These are phyloP conservation scores for Gnaphalium uliginosum DNA, from an alignment of 129 eudicot species.

Conservation along the genomic window DNA sequence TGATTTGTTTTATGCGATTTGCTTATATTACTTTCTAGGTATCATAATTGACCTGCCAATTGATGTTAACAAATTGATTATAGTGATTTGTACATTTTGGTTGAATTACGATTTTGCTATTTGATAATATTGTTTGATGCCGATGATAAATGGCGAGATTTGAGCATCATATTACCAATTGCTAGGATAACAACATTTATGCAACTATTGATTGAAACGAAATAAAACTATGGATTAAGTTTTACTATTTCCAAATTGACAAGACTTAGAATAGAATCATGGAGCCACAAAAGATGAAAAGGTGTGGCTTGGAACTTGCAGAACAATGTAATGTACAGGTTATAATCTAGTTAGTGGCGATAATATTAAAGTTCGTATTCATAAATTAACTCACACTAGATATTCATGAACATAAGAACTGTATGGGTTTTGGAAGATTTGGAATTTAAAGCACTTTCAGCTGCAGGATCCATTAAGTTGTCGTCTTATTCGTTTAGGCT, in stretches of 20 bases:
- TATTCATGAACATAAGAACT: conserved; percentile 6
- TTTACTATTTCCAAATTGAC: neutral
- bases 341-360: neutral
- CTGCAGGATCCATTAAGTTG: neutral
- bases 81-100: neutral
- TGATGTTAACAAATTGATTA: neutral
- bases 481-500: too few species aligned
- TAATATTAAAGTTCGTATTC: neutral
- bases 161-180: too few species aligned
- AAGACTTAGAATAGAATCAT: neutral
- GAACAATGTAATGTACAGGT: neutral
- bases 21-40: neutral
- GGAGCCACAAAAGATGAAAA: neutral
- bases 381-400: neutral
- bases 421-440: neutral
- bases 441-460: neutral
- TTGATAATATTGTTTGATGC: neutral
- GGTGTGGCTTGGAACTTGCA: neutral
- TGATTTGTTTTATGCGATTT: conserved; percentile 6
- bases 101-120: neutral
- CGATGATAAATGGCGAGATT: neutral
- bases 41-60: neutral
- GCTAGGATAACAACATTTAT: neutral
- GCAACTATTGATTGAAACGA: neutral
- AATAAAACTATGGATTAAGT: neutral